Percentiles rank a stretch among this genome's conserved stretches.
Evolutionary conservation across 257 asterid species (phyloP).

Genomic region (Paraleonurus japonicus): DNA sequence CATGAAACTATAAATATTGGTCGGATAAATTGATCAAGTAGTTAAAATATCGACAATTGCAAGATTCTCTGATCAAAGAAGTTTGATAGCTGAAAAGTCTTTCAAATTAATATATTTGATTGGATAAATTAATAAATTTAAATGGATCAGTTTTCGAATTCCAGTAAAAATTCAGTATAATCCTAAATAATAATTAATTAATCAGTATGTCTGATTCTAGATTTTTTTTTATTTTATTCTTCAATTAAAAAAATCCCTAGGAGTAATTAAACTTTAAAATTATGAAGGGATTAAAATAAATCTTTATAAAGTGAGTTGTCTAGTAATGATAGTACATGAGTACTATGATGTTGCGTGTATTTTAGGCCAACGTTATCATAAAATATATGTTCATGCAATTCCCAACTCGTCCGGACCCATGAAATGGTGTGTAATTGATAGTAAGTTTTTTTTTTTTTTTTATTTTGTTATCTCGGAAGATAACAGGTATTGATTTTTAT

Average conservation of each 20-base stretch:
- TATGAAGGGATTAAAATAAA: neutral
- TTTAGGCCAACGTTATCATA: constrained; percentile 3
- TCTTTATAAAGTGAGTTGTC: constrained; percentile 16
- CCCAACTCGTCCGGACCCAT: neutral
- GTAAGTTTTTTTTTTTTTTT: neutral
- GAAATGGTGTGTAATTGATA: neutral
- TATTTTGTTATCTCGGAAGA: neutral
- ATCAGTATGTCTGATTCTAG: too few species aligned
- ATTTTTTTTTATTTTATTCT: too few species aligned
- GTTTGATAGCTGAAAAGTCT: too few species aligned
- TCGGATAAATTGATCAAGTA: too few species aligned
- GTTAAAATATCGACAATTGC: too few species aligned
- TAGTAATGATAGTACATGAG: constrained; percentile 19
- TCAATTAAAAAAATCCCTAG: neutral
- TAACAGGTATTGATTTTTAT: neutral
- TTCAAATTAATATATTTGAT: too few species aligned
- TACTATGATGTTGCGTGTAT: constrained; percentile 23
- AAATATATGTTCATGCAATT: neutral
- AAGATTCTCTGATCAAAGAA: too few species aligned
- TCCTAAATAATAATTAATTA: too few species aligned
- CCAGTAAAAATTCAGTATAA: neutral
- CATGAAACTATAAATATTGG: too few species aligned
- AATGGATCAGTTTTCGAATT: neutral
- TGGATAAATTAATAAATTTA: too few species aligned
- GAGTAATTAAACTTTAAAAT: neutral